A percentile compares a stretch with the other conserved stretches of the same genome.
These are phyloP conservation scores for Sergeia podlipaevii DNA, from an alignment of 208 protist genomes.

Conservation along the genomic window DNA sequence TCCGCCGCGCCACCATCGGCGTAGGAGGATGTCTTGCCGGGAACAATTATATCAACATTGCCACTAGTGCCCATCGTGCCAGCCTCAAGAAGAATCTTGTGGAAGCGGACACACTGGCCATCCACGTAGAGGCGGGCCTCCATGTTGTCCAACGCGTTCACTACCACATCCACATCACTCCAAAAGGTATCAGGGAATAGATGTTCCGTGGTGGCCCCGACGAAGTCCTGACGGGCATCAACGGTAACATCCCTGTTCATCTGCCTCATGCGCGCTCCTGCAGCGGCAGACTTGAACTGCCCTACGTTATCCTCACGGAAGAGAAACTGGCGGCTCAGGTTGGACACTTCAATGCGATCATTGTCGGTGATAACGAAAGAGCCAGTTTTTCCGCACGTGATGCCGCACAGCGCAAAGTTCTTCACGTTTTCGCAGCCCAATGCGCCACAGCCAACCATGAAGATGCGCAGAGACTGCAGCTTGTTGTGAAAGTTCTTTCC, in stretches of 20 bases:
- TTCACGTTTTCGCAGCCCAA: slow-evolving; percentile 99
- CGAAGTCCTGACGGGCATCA: slow-evolving; percentile 80
- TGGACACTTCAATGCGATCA: slow-evolving; percentile 99
- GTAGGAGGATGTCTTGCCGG: slow-evolving; percentile 98
- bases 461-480: slow-evolving; percentile 67
- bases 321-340: slow-evolving; percentile 99
- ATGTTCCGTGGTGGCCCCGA: slow-evolving; percentile 96
- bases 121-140: slow-evolving; percentile 97
- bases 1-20: slow-evolving; percentile 94
- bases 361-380: slow-evolving; percentile 98
- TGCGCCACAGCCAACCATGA: slow-evolving; percentile 98
- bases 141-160: slow-evolving; percentile 99
- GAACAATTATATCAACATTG: slow-evolving; percentile 98
- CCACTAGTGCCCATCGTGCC: slow-evolving; percentile 99
- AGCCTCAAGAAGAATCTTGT: slow-evolving; percentile 98
- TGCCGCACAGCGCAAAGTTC: slow-evolving; percentile 99
- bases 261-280: slow-evolving; percentile 81
- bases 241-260: slow-evolving; percentile 96
- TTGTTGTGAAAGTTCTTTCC: slow-evolving; percentile 68
- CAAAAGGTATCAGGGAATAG: slow-evolving; percentile 97
- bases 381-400: slow-evolving; percentile 79
- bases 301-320: slow-evolving; percentile 97
- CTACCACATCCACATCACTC: slow-evolving; percentile 92
- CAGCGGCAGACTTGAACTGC: slow-evolving; percentile 95
- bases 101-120: slow-evolving; percentile 93